phyloP scores from a whole-genome alignment of 169 alveolate species.

The Plasmodium gonderi region DNA sequence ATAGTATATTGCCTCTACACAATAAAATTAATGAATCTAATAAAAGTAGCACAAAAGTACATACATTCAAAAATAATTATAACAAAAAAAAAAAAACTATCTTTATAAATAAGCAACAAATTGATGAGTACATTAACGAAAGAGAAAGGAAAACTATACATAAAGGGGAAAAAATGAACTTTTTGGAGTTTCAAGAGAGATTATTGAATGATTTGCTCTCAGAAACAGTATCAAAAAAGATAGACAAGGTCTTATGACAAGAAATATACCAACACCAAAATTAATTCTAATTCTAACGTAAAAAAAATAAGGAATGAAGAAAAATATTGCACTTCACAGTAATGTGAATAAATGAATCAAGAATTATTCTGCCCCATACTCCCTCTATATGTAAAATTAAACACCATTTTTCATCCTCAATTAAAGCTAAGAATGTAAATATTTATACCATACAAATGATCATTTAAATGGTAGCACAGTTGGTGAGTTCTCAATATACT shows the following conservation, averaged over 20 bases:
- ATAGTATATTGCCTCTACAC: not conserved
- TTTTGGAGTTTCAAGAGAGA: constrained; percentile 1
- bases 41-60: not conserved
- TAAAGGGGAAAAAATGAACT: constrained; percentile 5
- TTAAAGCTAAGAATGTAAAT: not conserved
- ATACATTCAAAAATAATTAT: not conserved
- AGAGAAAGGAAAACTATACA: not conserved
- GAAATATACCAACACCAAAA: not conserved
- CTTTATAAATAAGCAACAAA: not conserved
- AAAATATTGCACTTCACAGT: not conserved
- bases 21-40: not conserved
- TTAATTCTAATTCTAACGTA: not conserved
- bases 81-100: not conserved
- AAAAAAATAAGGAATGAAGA: not conserved
- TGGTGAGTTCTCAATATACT: not conserved
- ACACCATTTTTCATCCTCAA: not conserved
- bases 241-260: not conserved
- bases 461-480: not conserved
- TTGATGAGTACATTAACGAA: not conserved
- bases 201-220: constrained; percentile 13
- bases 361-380: not conserved
- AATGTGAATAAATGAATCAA: not conserved
- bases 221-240: not conserved
- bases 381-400: not conserved
- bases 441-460: not conserved